Percentiles rank a stretch among this genome's conserved stretches.
Evolutionary conservation across 176 grass and related monocot species (phyloP).

Genomic region (Cocos nucifera): DNA sequence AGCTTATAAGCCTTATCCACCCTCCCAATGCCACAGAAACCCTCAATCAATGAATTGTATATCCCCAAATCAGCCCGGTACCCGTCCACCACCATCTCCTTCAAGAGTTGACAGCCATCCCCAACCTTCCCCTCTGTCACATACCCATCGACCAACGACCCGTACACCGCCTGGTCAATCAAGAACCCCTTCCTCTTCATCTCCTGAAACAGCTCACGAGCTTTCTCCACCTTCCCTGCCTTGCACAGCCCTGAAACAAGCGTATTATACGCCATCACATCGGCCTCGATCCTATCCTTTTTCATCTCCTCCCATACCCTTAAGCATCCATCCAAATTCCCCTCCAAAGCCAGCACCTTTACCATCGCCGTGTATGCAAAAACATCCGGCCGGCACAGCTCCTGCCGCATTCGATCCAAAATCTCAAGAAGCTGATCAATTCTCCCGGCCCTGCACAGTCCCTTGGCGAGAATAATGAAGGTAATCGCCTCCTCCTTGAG

Average conservation of each 20-base stretch:
- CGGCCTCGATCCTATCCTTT: slow-evolving; percentile 47
- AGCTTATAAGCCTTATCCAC: slow-evolving; percentile 66
- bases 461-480: slow-evolving; percentile 63
- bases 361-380: slow-evolving; percentile 76
- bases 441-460: slow-evolving; percentile 31
- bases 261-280: slow-evolving; percentile 56
- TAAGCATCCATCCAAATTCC: slow-evolving; percentile 65
- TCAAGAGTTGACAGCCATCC: slow-evolving; percentile 57
- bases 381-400: slow-evolving; percentile 57
- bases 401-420: slow-evolving; percentile 42
- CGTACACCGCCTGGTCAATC: slow-evolving; percentile 59
- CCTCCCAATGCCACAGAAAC: slow-evolving; percentile 48
- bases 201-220: slow-evolving; percentile 37
- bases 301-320: slow-evolving; percentile 81
- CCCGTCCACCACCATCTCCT: slow-evolving; percentile 66
- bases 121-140: slow-evolving; percentile 34
- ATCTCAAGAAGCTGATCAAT: slow-evolving; percentile 41
- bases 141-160: slow-evolving; percentile 46
- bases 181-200: slow-evolving; percentile 62
- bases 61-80: slow-evolving; percentile 57
- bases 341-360: slow-evolving; percentile 51
- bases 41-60: slow-evolving; percentile 72
- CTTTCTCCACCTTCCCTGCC: slow-evolving; percentile 48
- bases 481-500: slow-evolving; percentile 51
- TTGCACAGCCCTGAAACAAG: slow-evolving; percentile 63